Percentiles rank a stretch among this genome's conserved stretches.
These are phyloP conservation scores for Sclerotinia subarctica DNA, from an alignment of 2,329 filamentous ascomycete genomes.

Conservation along the genomic window DNA sequence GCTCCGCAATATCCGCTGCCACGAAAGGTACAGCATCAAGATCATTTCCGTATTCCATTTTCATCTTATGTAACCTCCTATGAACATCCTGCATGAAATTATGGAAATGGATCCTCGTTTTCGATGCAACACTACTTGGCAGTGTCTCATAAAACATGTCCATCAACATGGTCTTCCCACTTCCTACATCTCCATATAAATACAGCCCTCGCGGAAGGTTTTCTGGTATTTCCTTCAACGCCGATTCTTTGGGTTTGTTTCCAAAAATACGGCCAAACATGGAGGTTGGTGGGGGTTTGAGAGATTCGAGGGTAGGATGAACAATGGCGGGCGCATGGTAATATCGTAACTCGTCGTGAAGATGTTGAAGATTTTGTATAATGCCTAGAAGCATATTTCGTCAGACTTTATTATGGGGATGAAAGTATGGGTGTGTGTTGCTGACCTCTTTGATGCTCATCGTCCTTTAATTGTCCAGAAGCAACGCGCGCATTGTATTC, in stretches of 20 bases:
- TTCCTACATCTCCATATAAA: slow-evolving; percentile 93
- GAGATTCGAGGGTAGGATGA: slow-evolving; percentile 72
- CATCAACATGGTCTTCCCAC: slow-evolving; percentile 99
- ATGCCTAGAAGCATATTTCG: slow-evolving; percentile 56
- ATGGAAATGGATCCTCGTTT: slow-evolving; percentile 96
- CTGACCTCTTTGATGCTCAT: slow-evolving; percentile 84
- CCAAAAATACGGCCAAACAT: slow-evolving; percentile 63
- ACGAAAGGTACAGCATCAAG: slow-evolving; percentile 89
- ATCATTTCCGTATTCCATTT: slow-evolving; percentile 83
- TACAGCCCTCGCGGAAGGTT: slow-evolving; percentile 85
- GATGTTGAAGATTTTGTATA: slow-evolving; percentile 81
- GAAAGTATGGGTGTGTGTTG: not conserved
- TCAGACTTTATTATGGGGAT: slow-evolving; percentile 6
- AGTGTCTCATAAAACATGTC: slow-evolving; percentile 95
- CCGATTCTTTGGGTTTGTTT: slow-evolving; percentile 39
- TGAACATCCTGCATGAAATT: slow-evolving; percentile 99
- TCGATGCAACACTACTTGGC: slow-evolving; percentile 72
- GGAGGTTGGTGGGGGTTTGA: slow-evolving; percentile 52
- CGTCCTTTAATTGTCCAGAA: slow-evolving; percentile 71
- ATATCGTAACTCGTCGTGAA: slow-evolving; percentile 74
- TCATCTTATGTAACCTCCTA: slow-evolving; percentile 82
- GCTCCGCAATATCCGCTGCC: slow-evolving; percentile 87
- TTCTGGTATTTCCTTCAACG: slow-evolving; percentile 56
- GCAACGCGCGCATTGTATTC: slow-evolving; percentile 86
- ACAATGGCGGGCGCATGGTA: slow-evolving; percentile 74